A percentile compares a stretch with the other conserved stretches of the same genome.
Conservation (phyloP, 257 asterid species). For the Nicotiana benthamiana region DNA sequence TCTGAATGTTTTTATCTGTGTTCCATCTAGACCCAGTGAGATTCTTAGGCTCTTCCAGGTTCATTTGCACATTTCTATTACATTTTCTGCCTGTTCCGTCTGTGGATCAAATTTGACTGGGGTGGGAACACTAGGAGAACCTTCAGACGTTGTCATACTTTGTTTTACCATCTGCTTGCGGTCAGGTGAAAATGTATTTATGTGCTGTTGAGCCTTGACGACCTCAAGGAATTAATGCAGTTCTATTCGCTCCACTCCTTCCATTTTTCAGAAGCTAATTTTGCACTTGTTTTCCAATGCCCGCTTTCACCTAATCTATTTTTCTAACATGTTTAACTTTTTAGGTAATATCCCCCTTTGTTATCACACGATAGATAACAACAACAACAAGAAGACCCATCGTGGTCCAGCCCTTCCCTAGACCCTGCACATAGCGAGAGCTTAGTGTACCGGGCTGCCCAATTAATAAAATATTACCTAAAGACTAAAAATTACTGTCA, state of each 20-base stretch:
- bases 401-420: too few relatives aligned
- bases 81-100: neutral
- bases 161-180: neutral
- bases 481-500: neutral
- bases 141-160: neutral
- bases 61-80: neutral
- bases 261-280: neutral
- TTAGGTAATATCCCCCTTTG: neutral
- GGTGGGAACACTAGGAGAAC: neutral
- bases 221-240: neutral
- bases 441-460: too few relatives aligned
- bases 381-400: too few relatives aligned
- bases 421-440: too few relatives aligned
- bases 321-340: neutral
- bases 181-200: neutral
- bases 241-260: neutral
- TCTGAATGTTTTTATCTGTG: neutral
- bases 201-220: constrained; percentile 4
- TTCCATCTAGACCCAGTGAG: neutral
- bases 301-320: neutral
- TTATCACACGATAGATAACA: neutral
- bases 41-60: neutral
- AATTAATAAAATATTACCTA: neutral
- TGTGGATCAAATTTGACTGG: neutral
- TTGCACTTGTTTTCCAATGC: neutral